Percentiles rank a stretch among this genome's conserved stretches.
Conservation (phyloP, 169 alveolate species). For the Plasmodium relictum region DNA sequence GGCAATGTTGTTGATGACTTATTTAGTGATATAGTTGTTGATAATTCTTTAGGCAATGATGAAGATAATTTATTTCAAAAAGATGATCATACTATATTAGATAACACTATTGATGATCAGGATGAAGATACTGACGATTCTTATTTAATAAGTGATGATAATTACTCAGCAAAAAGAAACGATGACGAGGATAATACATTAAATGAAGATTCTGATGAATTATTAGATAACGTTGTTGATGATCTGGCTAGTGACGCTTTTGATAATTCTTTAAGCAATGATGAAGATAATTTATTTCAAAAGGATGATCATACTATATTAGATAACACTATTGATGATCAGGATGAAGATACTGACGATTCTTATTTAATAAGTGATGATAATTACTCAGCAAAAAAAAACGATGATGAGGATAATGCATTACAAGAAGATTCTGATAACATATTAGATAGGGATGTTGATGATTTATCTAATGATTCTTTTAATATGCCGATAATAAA, state of each 20-base stretch:
- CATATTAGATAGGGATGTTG: background rate
- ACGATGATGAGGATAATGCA: too few species aligned
- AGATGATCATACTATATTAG: too few species aligned
- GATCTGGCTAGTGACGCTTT: background rate
- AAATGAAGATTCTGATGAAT: background rate
- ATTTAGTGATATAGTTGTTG: background rate
- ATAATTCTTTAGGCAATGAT: too few species aligned
- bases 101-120: too few species aligned
- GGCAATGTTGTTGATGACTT: background rate
- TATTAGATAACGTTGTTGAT: background rate
- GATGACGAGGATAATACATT: background rate
- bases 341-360: constrained; percentile 7
- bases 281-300: too few species aligned
- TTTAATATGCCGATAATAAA: background rate
- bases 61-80: too few species aligned
- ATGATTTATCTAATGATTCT: background rate
- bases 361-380: background rate
- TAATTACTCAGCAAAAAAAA: too few species aligned
- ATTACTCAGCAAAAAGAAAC: background rate
- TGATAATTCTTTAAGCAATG: background rate
- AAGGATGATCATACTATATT: too few species aligned
- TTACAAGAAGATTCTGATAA: background rate
- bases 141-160: background rate
- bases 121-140: background rate
- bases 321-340: background rate